A percentile compares a stretch with the other conserved stretches of the same genome.
Evolutionary conservation across 352 stramenopile species (phyloP).

Genomic region (Pythium sp.): DNA sequence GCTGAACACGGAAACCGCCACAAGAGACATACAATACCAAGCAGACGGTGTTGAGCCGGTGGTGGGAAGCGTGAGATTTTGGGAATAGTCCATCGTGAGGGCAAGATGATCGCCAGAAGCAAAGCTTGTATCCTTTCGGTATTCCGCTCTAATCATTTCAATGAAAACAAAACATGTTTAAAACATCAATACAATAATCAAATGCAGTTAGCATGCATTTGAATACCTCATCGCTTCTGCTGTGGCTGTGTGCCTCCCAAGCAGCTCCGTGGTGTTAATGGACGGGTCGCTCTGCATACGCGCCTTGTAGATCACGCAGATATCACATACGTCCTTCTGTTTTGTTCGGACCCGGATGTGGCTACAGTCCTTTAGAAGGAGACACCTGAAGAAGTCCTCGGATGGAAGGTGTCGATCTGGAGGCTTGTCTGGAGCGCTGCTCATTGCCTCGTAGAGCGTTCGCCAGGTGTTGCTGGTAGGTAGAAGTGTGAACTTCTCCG

Average conservation of each 20-base stretch:
- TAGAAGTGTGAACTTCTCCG: too few species aligned
- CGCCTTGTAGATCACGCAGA: neutral
- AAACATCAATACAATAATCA: neutral
- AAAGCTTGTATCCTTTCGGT: neutral
- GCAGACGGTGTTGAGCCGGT: slow-evolving; percentile 12
- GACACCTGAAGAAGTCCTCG: neutral
- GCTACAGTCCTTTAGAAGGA: neutral
- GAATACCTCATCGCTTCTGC: neutral
- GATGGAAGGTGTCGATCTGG: too few species aligned
- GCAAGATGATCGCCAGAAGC: neutral
- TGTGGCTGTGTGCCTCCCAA: neutral
- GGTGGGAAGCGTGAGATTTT: slow-evolving; percentile 17
- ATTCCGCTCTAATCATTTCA: neutral
- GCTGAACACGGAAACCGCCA: slow-evolving; percentile 17
- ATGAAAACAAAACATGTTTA: slow-evolving; percentile 2
- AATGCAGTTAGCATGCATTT: neutral
- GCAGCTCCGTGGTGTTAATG: neutral
- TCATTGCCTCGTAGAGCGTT: too few species aligned
- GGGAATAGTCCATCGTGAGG: slow-evolving; percentile 18
- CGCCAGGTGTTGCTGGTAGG: too few species aligned
- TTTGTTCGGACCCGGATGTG: neutral
- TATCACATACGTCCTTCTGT: neutral
- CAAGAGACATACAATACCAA: slow-evolving; percentile 27
- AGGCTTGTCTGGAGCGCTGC: too few species aligned
- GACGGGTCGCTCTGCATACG: neutral